phyloP scores from a whole-genome alignment of 306 rosid species.

The Abrus precatorius region DNA sequence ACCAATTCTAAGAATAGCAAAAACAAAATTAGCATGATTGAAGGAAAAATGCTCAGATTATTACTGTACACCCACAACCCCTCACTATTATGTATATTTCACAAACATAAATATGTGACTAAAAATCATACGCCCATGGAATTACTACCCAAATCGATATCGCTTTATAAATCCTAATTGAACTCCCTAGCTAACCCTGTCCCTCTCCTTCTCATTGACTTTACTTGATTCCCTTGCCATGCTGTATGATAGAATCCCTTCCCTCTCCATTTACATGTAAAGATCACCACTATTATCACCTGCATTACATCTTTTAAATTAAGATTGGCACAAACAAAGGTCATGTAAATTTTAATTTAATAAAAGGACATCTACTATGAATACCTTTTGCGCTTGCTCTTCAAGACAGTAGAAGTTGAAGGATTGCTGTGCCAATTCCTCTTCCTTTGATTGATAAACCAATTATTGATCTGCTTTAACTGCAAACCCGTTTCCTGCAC shows the following conservation, averaged over 20 bases:
- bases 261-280: conserved; percentile 50
- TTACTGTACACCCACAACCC: conserved; percentile 67
- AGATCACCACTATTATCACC: conserved; percentile 72
- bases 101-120: conserved; percentile 56
- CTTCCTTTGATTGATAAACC: conserved; percentile 99
- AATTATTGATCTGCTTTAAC: conserved; percentile 94
- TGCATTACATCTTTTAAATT: conserved; percentile 74
- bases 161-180: conserved; percentile 51
- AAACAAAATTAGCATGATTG: conserved; percentile 47
- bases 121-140: conserved; percentile 55
- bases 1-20: conserved; percentile 30
- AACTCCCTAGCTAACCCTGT: conserved; percentile 53
- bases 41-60: conserved; percentile 64
- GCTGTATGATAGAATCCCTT: conserved; percentile 29
- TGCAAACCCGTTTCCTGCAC: conserved; percentile 98
- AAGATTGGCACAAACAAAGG: conserved; percentile 55
- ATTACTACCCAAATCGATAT: conserved; percentile 44
- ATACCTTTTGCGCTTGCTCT: conserved; percentile 98
- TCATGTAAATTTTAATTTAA: conserved; percentile 28
- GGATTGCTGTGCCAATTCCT: conserved; percentile 99
- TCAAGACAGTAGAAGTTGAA: conserved; percentile 87
- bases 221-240: conserved; percentile 47
- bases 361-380: background rate
- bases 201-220: conserved; percentile 22
- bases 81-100: conserved; percentile 59